These are phyloP conservation scores for Microdochium paspali DNA, from an alignment of 2,329 filamentous ascomycete genomes.

Conservation along the genomic window DNA sequence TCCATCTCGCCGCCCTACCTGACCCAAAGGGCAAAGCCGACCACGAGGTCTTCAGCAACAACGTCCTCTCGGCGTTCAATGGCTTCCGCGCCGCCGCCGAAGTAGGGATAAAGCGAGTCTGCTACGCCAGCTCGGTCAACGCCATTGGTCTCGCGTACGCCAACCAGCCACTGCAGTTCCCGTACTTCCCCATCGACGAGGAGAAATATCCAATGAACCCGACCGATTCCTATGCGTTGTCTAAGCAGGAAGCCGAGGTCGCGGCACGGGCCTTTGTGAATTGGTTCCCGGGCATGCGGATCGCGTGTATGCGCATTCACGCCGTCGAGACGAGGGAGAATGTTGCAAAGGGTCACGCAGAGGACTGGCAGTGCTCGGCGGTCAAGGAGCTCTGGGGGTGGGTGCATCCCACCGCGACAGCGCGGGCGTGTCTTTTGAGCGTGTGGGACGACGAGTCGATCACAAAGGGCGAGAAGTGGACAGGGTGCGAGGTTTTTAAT, in stretches of 20 bases:
- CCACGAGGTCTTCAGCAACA: slow-evolving; percentile 23
- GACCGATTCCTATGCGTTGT: slow-evolving; percentile 24
- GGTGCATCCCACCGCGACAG: slow-evolving; percentile 22
- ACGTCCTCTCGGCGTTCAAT: slow-evolving; percentile 26
- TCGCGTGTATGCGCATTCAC: slow-evolving; percentile 26
- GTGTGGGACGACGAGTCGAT: slow-evolving; percentile 6
- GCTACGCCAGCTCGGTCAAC: slow-evolving; percentile 22
- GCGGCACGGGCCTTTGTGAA: slow-evolving; percentile 21
- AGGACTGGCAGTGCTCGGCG: slow-evolving; percentile 21
- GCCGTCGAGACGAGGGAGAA: slow-evolving; percentile 19
- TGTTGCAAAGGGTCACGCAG: slow-evolving; percentile 19
- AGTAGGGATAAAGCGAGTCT: slow-evolving; percentile 20
- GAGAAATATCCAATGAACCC: slow-evolving; percentile 16
- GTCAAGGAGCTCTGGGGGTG: slow-evolving; percentile 26
- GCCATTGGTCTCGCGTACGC: slow-evolving; percentile 26
- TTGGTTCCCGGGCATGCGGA: slow-evolving; percentile 26
- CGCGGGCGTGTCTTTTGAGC: slow-evolving; percentile 21
- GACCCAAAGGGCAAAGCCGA: slow-evolving; percentile 22
- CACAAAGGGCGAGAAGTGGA: slow-evolving; percentile 19
- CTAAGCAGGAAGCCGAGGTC: slow-evolving; percentile 23
- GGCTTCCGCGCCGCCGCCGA: slow-evolving; percentile 25
- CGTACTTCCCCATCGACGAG: slow-evolving; percentile 27
- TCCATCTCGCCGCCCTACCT: slow-evolving; percentile 26
- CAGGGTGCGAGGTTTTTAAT: slow-evolving; percentile 24
- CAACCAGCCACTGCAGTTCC: slow-evolving; percentile 21